Percentiles rank a stretch among this genome's conserved stretches.
Conservation (phyloP, 768 basidiomycete genomes). For the Melanogaster broomeanus region DNA sequence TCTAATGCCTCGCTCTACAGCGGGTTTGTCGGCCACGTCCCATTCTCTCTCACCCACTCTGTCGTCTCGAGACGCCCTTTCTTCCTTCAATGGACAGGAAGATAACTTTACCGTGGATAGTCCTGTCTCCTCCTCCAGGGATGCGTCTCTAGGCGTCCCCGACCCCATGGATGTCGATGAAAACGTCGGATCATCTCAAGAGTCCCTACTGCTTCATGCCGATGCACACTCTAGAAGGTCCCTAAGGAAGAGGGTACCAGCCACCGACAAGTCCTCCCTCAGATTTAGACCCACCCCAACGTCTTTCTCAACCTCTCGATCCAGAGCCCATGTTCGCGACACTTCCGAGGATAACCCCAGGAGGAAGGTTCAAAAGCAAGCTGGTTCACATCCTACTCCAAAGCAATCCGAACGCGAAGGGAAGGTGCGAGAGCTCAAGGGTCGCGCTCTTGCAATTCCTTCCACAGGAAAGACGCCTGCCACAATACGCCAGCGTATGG, state of each 20-base stretch:
- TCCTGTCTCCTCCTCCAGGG: constrained; percentile 34
- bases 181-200: constrained; percentile 23
- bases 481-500: constrained; percentile 54
- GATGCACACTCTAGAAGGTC: constrained; percentile 26
- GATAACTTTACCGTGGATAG: constrained; percentile 30
- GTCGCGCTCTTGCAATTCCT: constrained; percentile 32
- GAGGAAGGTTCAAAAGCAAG: constrained; percentile 28
- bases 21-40: constrained; percentile 19
- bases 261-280: constrained; percentile 26
- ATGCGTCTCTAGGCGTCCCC: constrained; percentile 29
- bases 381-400: constrained; percentile 13
- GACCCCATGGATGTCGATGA: constrained; percentile 30
- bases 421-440: constrained; percentile 32
- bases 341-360: constrained; percentile 28
- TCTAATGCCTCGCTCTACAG: constrained; percentile 16
- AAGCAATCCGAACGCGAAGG: constrained; percentile 33
- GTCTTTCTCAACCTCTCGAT: constrained; percentile 26
- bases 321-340: constrained; percentile 21
- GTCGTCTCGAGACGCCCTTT: constrained; percentile 32
- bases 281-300: constrained; percentile 23
- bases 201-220: constrained; percentile 23
- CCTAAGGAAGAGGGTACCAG: constrained; percentile 23
- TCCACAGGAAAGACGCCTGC: constrained; percentile 47
- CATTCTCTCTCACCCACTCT: constrained; percentile 29
- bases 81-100: constrained; percentile 33